phyloP scores from a whole-genome alignment of 371 early-diverging fungal genomes.

The Mycotypha africana region DNA sequence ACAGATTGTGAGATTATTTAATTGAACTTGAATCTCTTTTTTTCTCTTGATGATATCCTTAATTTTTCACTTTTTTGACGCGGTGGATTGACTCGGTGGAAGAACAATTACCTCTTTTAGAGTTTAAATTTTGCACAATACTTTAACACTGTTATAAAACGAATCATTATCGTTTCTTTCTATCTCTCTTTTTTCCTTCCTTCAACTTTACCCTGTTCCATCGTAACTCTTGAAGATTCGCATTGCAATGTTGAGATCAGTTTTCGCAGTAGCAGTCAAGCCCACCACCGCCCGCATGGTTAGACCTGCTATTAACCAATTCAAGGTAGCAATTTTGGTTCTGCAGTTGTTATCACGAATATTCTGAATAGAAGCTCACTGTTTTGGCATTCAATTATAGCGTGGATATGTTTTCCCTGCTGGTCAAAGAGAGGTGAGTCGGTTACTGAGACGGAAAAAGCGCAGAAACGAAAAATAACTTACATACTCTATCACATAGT shows the following conservation, averaged over 20 bases:
- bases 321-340: conserved; percentile 25
- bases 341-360: too few species aligned
- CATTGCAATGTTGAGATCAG: conserved; percentile 34
- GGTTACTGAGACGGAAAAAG: too few species aligned
- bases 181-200: conserved; percentile 10
- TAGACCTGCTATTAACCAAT: conserved; percentile 19
- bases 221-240: too few species aligned
- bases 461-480: background rate
- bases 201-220: too few species aligned
- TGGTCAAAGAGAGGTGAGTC: conserved; percentile 61
- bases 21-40: too few species aligned
- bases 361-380: background rate
- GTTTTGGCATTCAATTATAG: conserved; percentile 18
- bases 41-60: too few species aligned
- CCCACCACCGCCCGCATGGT: conserved; percentile 16
- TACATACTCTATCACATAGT: background rate
- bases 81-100: conserved; percentile 51
- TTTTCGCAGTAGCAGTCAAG: conserved; percentile 15
- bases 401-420: conserved; percentile 59
- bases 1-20: too few species aligned
- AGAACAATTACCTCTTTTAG: conserved; percentile 31
- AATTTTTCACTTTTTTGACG: conserved; percentile 29
- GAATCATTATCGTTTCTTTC: conserved; percentile 1
- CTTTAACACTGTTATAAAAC: background rate
- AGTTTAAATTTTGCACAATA: background rate